Evolutionary conservation across 768 basidiomycete genomes (phyloP).

Genomic region (Collybia mongolica): DNA sequence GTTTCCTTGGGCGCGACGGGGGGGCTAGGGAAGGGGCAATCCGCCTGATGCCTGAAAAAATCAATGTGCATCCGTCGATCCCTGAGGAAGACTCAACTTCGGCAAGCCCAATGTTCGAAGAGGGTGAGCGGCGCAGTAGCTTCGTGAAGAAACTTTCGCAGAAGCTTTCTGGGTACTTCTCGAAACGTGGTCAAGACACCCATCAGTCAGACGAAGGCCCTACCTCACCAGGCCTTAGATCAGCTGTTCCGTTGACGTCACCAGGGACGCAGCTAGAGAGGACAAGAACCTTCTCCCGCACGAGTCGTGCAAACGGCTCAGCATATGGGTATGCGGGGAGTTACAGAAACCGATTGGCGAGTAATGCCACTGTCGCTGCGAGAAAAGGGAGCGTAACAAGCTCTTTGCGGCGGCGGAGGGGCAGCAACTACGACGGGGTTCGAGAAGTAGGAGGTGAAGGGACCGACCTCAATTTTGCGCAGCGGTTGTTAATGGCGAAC

Average conservation of each 20-base stretch:
- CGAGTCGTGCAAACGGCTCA: slow-evolving; percentile 67
- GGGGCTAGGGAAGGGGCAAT: slow-evolving; percentile 88
- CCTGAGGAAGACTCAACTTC: slow-evolving; percentile 61
- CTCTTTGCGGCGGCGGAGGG: slow-evolving; percentile 49
- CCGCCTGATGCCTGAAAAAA: slow-evolving; percentile 78
- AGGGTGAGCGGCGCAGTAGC: slow-evolving; percentile 31
- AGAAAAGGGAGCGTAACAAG: slow-evolving; percentile 57
- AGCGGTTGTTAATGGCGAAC: slow-evolving; percentile 87
- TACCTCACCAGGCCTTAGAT: slow-evolving; percentile 32
- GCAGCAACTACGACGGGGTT: slow-evolving; percentile 44
- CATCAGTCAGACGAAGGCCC: slow-evolving; percentile 19
- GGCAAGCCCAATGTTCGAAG: slow-evolving; percentile 46
- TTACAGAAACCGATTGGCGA: slow-evolving; percentile 55
- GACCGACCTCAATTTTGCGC: slow-evolving; percentile 79
- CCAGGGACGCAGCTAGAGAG: slow-evolving; percentile 40
- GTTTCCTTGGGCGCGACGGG: slow-evolving; percentile 90
- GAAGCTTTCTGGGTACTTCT: slow-evolving; percentile 61
- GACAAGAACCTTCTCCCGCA: slow-evolving; percentile 49
- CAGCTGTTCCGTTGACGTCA: slow-evolving; percentile 46
- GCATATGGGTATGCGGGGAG: slow-evolving; percentile 74
- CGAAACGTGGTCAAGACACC: slow-evolving; percentile 46
- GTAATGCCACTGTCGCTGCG: slow-evolving; percentile 39
- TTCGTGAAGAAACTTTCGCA: slow-evolving; percentile 41
- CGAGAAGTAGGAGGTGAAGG: slow-evolving; percentile 35
- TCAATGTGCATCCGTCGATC: slow-evolving; percentile 45